Evolutionary conservation across 148 eudicot species (phyloP), one percentile per base, ranked within the genome.

Genomic region (Oxyria digyna): DNA sequence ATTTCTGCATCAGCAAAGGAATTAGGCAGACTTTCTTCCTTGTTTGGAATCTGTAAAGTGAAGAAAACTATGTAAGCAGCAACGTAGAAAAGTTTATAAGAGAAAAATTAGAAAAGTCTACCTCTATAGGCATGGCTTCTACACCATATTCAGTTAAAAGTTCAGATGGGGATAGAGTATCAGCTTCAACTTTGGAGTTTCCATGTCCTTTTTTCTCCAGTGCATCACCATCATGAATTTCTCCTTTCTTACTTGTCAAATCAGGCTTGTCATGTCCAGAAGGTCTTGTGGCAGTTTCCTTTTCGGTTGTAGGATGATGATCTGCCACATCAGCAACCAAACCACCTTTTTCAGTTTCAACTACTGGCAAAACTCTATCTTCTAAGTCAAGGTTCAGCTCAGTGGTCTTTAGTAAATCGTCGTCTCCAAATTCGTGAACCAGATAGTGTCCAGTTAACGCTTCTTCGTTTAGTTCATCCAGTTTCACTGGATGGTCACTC

Each of bases 131-230:
- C n/a, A n/a, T n/a, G n/a, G n/a, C n/a, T n/a, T n/a, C n/a, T 17
- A 54, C 31, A 31, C 14, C 31, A 21, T 6, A 15, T 59, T 55
- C 62, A 24, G 15, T 26, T 24, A 29, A 27, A 55, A 55, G 31
- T 55, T 59, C 38, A 59, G 65, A 59, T 29, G 38, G 15, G 15
- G 32, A 54, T 23, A 23, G 32, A 17, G 62, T 9, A 21, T 50
- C 23, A 7, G 12, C 62, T 23, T 8, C 31, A 9, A 14, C 1
- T 52, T 21, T 29, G 15, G 31, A 63, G 21, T 20, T 18, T 31
- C 66, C 79, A 66, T 69, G 66, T 71, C 18, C 71, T 31, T 18
- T 76, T 69, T 46, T 73, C 33, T 77, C 84, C 46, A 42, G 55
- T 70, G 55, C 68, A 68, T 43, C 70, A 31, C n/a, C 35, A 55